These are phyloP conservation scores for Coniochaeta sp. DNA, from an alignment of 2,329 filamentous ascomycete genomes.

Conservation along the genomic window DNA sequence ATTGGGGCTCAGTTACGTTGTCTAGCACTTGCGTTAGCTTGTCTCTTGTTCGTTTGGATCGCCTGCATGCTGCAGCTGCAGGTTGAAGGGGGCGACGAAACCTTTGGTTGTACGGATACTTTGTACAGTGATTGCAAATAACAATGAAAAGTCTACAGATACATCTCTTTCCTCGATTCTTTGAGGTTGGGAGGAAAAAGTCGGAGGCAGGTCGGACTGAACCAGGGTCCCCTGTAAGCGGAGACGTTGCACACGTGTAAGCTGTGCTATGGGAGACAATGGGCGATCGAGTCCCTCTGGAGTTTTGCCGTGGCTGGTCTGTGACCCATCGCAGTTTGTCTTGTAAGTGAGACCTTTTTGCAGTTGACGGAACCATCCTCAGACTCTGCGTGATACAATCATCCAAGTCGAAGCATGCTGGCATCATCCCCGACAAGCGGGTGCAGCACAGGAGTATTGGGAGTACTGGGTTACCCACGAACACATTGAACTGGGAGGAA, in stretches of 20 bases:
- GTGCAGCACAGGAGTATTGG: background rate
- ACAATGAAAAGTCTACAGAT: background rate
- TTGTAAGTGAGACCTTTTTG: background rate
- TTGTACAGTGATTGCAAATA: background rate
- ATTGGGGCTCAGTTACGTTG: background rate
- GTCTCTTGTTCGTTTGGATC: conserved; percentile 1
- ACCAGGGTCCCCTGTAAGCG: background rate
- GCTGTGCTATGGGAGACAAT: background rate
- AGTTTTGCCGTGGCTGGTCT: background rate
- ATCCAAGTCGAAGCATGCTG: background rate
- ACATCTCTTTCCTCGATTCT: background rate
- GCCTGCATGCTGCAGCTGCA: conserved; percentile 1
- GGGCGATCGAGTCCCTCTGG: background rate
- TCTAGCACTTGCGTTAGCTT: background rate
- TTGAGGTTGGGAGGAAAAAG: background rate
- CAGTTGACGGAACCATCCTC: background rate
- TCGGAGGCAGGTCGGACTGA: background rate
- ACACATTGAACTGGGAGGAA: background rate
- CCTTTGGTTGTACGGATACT: background rate
- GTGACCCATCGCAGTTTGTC: background rate
- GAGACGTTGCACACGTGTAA: conserved; percentile 3
- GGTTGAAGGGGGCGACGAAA: background rate
- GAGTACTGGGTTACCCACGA: background rate
- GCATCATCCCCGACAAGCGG: background rate
- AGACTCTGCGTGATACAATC: background rate